These are phyloP conservation scores for Dalbergia cochinchinensis DNA, from an alignment of 306 rosid species.

Conservation along the genomic window DNA sequence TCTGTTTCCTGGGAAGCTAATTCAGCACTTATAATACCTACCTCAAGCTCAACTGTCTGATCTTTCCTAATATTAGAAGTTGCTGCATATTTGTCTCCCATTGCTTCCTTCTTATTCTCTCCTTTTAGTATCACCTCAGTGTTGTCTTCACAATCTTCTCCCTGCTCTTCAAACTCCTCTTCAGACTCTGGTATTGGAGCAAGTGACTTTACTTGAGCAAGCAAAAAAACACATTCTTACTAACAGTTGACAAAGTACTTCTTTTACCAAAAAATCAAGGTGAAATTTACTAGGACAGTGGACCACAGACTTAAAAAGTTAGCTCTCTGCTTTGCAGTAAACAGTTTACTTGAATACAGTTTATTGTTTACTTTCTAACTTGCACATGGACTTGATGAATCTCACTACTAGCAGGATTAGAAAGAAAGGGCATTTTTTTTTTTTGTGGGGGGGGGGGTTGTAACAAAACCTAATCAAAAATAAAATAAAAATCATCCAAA, in stretches of 20 bases:
- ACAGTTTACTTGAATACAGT: neutral
- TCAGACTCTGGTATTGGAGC: conserved; percentile 97
- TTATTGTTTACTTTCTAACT: neutral
- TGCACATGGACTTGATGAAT: conserved; percentile 18
- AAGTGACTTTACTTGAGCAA: conserved; percentile 96
- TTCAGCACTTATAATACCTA: conserved; percentile 42
- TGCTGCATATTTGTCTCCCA: conserved; percentile 37
- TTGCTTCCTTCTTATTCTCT: conserved; percentile 50
- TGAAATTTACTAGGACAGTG: conserved; percentile 9
- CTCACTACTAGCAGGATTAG: neutral
- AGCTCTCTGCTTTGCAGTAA: neutral
- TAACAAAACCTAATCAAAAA: neutral
- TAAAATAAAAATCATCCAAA: neutral
- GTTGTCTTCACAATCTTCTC: conserved; percentile 46
- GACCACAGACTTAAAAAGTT: neutral
- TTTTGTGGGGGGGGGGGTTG: no score
- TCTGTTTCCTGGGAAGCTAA: conserved; percentile 47
- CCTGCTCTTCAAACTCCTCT: conserved; percentile 86
- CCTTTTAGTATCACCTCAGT: conserved; percentile 46
- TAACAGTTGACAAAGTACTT: conserved; percentile 46
- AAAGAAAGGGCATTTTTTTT: conserved; percentile 10
- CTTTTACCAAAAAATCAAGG: conserved; percentile 28
- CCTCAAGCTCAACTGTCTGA: conserved; percentile 49
- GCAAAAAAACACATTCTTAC: conserved; percentile 54
- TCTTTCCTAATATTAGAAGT: conserved; percentile 45